Evolutionary conservation across 2,329 filamentous ascomycete genomes (phyloP).

Genomic region (Fusarium hostae): DNA sequence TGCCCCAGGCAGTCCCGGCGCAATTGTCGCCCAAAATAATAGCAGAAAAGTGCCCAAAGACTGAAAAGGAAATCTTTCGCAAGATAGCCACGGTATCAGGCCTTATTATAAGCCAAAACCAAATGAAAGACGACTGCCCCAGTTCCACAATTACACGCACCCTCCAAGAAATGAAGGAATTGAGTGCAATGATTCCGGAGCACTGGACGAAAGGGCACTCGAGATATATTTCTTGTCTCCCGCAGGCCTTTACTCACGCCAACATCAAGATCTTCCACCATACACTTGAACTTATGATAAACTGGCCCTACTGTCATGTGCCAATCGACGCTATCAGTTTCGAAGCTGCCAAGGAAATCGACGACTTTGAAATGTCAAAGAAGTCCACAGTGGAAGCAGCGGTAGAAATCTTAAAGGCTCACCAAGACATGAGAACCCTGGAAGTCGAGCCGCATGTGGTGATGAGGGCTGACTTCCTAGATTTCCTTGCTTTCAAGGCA

Average conservation of each 20-base stretch:
- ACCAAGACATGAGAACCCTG: background rate
- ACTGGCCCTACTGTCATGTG: background rate
- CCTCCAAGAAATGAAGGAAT: background rate
- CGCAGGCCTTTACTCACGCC: background rate
- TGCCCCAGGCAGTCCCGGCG: background rate
- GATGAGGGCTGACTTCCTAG: background rate
- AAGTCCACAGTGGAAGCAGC: background rate
- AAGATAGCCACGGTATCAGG: background rate
- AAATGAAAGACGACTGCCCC: background rate
- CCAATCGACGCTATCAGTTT: background rate
- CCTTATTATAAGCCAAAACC: background rate
- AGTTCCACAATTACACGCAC: background rate
- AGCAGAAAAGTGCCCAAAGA: background rate
- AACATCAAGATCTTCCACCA: background rate
- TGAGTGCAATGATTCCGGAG: background rate
- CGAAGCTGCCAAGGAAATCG: too few species aligned
- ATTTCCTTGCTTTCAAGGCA: background rate
- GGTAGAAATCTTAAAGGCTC: background rate
- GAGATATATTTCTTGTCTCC: background rate
- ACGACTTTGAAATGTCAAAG: background rate
- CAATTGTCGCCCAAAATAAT: background rate
- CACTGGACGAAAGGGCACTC: background rate
- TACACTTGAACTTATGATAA: background rate
- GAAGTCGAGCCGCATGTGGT: background rate
- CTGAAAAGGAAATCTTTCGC: background rate